Base-by-base conservation (phyloP, 23 red algal genomes). In the Porphyridium purpureum region DNA sequence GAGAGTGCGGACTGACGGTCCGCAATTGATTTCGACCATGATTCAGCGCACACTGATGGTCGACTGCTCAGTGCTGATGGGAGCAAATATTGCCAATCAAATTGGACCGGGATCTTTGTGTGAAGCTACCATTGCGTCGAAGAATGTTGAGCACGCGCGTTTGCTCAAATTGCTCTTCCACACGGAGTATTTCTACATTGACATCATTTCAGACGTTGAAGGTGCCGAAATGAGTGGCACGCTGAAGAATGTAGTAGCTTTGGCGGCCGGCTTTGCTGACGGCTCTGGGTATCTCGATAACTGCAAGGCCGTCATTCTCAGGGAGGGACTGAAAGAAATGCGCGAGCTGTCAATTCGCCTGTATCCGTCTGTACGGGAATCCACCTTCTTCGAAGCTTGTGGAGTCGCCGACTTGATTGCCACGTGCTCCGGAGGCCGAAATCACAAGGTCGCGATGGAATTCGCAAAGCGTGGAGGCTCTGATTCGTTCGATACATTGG, bases 61-160 rank as follows among this genome's bases (percentile, higher is more conserved):
- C 24, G 51, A 66, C 7, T 60, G 66, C 15, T 81, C 69, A 15
- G 85, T 76, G 40, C 74, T 93, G 55, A 75, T 59, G 48, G 85
- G 85, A 17, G 85, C 85, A 2, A 93, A 93, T 35, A 81, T 93
- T 33, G 85, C 85, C 26, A 93, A 81, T n/a, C 74, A 93, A 52
- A 93, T 93, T 28, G 85, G 74, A 15, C 74, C 74, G 20, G 85
- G 67, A 19, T 54, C 75, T 61, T 93, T 93, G 40, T 80, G 85
- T 40, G 85, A 93, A 36, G 67, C 57, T 21, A 81, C 74, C 21
- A 93, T 93, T 57, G 85, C 58, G n/a, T 93, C 75, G 41, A 52
- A 21, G 24, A 33, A 74, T 34, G 19, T 52, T 25, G 57, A 73
- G 29, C 62, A 73, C 31, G 85, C 60, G 28, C 55, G 51, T 2